Conservation (phyloP, 2,329 filamentous ascomycete species). For the Phoma sp. region DNA sequence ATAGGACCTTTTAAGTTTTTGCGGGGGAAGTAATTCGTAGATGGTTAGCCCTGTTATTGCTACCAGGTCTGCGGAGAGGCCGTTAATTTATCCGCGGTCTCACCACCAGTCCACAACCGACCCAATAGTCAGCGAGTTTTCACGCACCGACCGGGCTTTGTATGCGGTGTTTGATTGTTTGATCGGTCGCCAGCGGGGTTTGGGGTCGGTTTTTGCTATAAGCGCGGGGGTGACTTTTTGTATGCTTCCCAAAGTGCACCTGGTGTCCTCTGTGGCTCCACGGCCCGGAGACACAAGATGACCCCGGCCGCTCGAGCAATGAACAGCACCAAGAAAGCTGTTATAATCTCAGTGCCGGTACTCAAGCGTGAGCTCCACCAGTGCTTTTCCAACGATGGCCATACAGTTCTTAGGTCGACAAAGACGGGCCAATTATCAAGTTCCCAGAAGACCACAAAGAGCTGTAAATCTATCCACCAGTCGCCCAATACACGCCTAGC, state of each 20-base stretch:
- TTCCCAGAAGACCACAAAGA: constrained; percentile 38
- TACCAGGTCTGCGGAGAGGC: neutral
- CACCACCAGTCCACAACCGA: neutral
- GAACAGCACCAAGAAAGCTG: constrained; percentile 9
- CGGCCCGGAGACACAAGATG: constrained; percentile 10
- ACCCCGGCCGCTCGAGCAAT: neutral
- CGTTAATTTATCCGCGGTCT: constrained; percentile 1
- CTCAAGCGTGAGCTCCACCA: neutral
- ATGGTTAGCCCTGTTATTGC: neutral
- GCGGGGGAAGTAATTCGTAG: neutral
- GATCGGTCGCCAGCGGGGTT: neutral
- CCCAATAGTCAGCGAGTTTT: neutral
- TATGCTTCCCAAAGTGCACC: constrained; percentile 17
- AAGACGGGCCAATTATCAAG: constrained; percentile 46
- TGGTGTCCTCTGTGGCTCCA: constrained; percentile 18
- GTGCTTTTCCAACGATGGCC: neutral
- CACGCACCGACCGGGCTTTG: constrained; percentile 6
- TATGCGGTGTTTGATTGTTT: neutral
- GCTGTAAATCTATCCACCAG: constrained; percentile 30
- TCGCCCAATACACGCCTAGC: constrained; percentile 11
- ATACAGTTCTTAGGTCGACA: neutral
- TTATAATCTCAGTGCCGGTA: constrained; percentile 2
- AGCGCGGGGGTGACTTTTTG: neutral
- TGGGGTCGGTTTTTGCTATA: neutral
- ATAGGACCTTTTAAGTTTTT: neutral